Percentiles rank a stretch among this genome's conserved stretches.
phyloP scores from a whole-genome alignment of 2,329 filamentous ascomycete genomes.

The Colletotrichum sp. region DNA sequence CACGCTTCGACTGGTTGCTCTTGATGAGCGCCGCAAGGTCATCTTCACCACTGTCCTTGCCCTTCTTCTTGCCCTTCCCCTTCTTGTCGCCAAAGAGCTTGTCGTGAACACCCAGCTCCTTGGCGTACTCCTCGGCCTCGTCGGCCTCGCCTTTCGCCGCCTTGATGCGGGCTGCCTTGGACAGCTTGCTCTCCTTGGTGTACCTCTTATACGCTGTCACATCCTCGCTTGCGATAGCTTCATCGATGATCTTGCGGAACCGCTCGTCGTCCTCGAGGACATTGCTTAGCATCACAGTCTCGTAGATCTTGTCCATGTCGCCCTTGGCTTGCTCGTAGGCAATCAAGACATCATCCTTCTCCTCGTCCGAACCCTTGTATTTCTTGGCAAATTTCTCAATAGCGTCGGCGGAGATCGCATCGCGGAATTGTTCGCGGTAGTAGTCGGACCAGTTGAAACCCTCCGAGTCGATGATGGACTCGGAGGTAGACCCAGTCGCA shows the following conservation, averaged over 20 bases:
- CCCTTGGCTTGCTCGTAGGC: constrained; percentile 78
- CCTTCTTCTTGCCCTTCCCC: constrained; percentile 39
- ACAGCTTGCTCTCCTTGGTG: constrained; percentile 72
- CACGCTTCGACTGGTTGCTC: constrained; percentile 69
- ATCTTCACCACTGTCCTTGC: constrained; percentile 50
- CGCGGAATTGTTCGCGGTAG: constrained; percentile 82
- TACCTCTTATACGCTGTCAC: constrained; percentile 73
- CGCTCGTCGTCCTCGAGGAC: constrained; percentile 84
- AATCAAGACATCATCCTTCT: constrained; percentile 75
- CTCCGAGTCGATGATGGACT: constrained; percentile 76
- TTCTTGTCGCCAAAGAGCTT: constrained; percentile 62
- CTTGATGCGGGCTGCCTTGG: constrained; percentile 61
- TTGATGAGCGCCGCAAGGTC: constrained; percentile 76
- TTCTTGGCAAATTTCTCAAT: constrained; percentile 77
- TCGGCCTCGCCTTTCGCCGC: constrained; percentile 69
- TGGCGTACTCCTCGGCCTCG: constrained; percentile 77
- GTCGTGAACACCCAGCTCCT: constrained; percentile 76
- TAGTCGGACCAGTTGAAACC: constrained; percentile 92
- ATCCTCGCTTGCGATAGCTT: constrained; percentile 73
- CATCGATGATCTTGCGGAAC: constrained; percentile 80
- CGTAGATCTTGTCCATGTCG: constrained; percentile 77
- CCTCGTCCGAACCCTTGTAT: constrained; percentile 88
- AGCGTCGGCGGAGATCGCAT: constrained; percentile 73
- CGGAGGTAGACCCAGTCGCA: constrained; percentile 84
- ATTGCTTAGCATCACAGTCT: constrained; percentile 85